Percentiles rank a stretch among this genome's conserved stretches.
These are phyloP conservation scores for Termitomyces sp. DNA, from an alignment of 768 basidiomycete genomes.

Conservation along the genomic window DNA sequence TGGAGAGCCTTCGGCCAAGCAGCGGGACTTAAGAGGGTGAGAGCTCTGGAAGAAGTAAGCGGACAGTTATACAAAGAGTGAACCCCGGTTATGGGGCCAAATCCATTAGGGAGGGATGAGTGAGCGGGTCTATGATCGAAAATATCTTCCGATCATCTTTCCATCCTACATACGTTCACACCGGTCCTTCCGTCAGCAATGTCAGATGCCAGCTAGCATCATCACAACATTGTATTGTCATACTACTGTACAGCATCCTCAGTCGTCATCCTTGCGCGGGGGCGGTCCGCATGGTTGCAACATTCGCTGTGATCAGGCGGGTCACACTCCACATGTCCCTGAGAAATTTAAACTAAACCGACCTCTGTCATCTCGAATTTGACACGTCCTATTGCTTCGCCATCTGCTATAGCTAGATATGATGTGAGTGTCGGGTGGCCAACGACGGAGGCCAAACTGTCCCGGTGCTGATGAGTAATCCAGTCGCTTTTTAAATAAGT, in stretches of 20 bases:
- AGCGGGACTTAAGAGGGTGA: background rate
- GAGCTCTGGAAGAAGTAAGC: background rate
- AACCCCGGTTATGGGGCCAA: conserved; percentile 12
- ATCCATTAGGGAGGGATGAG: conserved; percentile 10
- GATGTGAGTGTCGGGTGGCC: conserved; percentile 86
- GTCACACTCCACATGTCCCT: conserved; percentile 4
- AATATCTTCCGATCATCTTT: conserved; percentile 12
- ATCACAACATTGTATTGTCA: background rate
- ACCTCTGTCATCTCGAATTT: conserved; percentile 98
- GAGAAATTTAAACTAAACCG: conserved; percentile 10
- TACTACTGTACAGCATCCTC: conserved; percentile 10
- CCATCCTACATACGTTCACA: background rate
- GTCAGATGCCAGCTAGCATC: conserved; percentile 5
- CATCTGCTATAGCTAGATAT: conserved; percentile 90
- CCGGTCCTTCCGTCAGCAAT: conserved; percentile 9
- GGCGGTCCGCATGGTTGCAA: conserved; percentile 93
- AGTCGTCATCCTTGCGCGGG: conserved; percentile 85
- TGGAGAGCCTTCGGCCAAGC: background rate
- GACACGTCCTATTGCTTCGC: conserved; percentile 83
- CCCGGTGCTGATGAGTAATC: conserved; percentile 96
- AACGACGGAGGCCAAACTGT: conserved; percentile 89
- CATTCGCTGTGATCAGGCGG: conserved; percentile 61
- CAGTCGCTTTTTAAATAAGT: conserved; percentile 66
- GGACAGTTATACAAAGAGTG: conserved; percentile 1
- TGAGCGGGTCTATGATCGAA: background rate